These are phyloP conservation scores for Dunaliella primolecta DNA, from an alignment of 139 green algal species.

Conservation along the genomic window DNA sequence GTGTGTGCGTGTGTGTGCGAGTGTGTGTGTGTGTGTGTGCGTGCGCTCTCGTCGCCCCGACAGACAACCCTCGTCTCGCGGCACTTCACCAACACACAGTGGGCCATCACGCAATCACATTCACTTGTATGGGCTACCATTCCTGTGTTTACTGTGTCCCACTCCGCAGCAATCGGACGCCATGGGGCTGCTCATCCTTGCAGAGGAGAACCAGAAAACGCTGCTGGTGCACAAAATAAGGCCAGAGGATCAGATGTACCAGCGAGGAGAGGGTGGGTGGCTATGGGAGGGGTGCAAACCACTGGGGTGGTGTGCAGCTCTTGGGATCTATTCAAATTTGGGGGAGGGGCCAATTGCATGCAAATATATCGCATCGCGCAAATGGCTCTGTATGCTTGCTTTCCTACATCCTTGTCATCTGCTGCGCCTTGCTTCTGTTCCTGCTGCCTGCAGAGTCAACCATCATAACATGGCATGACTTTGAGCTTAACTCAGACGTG, in stretches of 20 bases:
- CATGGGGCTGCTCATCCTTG: conserved; percentile 87
- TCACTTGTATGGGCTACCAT: too few species aligned
- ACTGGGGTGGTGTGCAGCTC: neutral
- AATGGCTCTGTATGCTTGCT: too few species aligned
- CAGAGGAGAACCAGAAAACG: conserved; percentile 63
- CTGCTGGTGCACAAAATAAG: conserved; percentile 89
- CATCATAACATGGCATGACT: conserved; percentile 97
- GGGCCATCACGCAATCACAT: too few species aligned
- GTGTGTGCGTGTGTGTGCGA: neutral
- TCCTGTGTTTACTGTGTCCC: too few species aligned
- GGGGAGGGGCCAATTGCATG: too few species aligned
- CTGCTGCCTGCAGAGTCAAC: conserved; percentile 81
- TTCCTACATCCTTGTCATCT: too few species aligned
- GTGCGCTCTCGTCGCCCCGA: neutral
- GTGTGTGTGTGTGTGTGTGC: neutral
- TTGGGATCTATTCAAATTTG: neutral
- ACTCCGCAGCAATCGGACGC: conserved; percentile 64
- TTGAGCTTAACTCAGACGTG: conserved; percentile 84
- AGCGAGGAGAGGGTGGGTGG: conserved; percentile 65
- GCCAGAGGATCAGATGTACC: conserved; percentile 75
- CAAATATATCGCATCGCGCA: too few species aligned
- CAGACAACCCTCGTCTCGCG: too few species aligned
- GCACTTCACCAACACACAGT: too few species aligned
- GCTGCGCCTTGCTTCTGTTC: too few species aligned
- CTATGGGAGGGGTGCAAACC: neutral